phyloP scores from a whole-genome alignment of 176 grass and related monocot genomes.

The Ampelocalamus luodianensis region DNA sequence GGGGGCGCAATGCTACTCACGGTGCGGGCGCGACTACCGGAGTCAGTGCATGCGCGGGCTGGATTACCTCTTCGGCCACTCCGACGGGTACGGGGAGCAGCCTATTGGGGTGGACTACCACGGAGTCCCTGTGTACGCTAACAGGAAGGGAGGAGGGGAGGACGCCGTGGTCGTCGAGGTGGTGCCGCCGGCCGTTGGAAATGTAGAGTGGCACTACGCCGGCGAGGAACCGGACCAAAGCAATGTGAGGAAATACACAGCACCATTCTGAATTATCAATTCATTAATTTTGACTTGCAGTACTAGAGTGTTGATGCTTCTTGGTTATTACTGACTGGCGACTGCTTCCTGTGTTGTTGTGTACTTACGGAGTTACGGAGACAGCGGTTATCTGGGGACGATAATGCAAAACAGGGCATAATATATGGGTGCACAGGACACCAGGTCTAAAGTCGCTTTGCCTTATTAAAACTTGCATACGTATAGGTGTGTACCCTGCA shows the following conservation, averaged over 20 bases:
- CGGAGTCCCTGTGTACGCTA: conserved; percentile 79
- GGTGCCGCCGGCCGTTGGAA: conserved; percentile 50
- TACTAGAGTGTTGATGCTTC: background rate
- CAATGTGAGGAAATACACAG: conserved; percentile 50
- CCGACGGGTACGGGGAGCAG: conserved; percentile 83
- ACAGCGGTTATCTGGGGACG: conserved; percentile 41
- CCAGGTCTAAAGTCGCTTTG: too few species aligned
- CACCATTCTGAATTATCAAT: background rate
- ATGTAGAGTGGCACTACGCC: conserved; percentile 50
- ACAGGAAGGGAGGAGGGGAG: conserved; percentile 53
- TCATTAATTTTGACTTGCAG: background rate
- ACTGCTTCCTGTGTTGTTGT: background rate
- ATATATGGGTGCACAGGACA: too few species aligned
- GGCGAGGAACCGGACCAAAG: conserved; percentile 20
- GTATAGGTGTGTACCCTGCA: too few species aligned
- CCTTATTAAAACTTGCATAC: too few species aligned
- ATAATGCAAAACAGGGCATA: conserved; percentile 35
- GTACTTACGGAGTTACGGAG: conserved; percentile 23
- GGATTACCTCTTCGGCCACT: conserved; percentile 88
- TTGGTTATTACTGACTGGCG: background rate
- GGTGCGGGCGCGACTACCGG: conserved; percentile 63
- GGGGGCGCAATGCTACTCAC: background rate
- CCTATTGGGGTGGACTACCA: conserved; percentile 56
- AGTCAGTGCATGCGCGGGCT: conserved; percentile 68
- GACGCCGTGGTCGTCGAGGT: conserved; percentile 65